Evolutionary conservation across 495 filamentous ascomycete species (phyloP), one percentile per base, ranked within the genome.

Genomic region (Penicillium cataractarum): DNA sequence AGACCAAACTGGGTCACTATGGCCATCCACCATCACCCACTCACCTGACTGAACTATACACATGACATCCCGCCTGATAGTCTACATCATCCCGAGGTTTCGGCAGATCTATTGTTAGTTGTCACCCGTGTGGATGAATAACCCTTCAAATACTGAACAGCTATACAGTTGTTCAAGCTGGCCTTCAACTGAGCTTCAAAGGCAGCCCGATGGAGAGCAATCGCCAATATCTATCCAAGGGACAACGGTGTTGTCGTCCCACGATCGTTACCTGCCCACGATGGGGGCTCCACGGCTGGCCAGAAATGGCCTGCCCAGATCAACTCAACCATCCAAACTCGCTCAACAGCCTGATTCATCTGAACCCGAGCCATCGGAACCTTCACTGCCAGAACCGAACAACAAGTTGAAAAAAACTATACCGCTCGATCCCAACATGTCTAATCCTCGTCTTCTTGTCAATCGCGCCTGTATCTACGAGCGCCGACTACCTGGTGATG

Each of bases 401-500:
- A 40, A 55, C 15, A 60, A 31, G 17, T 50, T 35, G 24, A 51
- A 59, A 26, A 40, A 54, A 26, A 55, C 53, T 27, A 49, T 48
- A 39, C 58, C 46, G 19, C 57, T 55, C 26, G 77, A 81, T 59
- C 74, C 72, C 6, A 81, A 81, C 56, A 69, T 76, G 66, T 59
- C 80, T 7, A 71, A 81, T 53, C 75, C 78, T 27, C 77, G 77
- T 29, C 70, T 81, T 37, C 71, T 78, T 44, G 60, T 82, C 51
- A 83, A 81, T 52, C 74, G 79, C 26, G 70, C 76, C 29, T 79
- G 78, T 58, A 75, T 85, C 56, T 85, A 85, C 55, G 83, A 85
- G 62, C 79, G 81, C 22, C 71, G 63, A 10, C 76, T 84, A 6
- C 81, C 81, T 0, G 79, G 81, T 7, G 71, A 79, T 35, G 78